Conservation (phyloP, 257 asterid species). For the Przewalskia tangutica region DNA sequence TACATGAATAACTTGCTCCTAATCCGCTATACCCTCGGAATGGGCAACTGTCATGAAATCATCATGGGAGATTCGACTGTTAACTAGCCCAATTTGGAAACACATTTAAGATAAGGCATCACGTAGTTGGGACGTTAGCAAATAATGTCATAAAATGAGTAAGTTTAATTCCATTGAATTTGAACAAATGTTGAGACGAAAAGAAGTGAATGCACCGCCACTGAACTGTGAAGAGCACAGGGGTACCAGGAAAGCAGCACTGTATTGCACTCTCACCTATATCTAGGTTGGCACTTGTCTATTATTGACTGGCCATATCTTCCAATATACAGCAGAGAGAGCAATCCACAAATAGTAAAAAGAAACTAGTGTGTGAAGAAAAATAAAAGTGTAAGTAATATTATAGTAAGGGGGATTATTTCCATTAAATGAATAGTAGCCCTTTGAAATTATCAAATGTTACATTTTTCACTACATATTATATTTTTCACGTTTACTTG, state of each 20-base stretch:
- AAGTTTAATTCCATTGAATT: neutral
- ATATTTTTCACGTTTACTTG: no score
- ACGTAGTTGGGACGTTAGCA: neutral
- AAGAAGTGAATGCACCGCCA: slow-evolving; percentile 6
- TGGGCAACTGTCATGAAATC: neutral
- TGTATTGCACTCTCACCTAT: neutral
- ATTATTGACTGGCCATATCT: slow-evolving; percentile 5
- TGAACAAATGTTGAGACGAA: neutral
- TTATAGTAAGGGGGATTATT: no score
- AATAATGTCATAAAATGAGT: neutral
- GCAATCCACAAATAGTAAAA: no score
- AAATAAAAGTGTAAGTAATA: no score
- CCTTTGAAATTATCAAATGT: no score
- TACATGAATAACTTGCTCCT: no score
- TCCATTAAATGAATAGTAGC: no score
- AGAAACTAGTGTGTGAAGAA: no score
- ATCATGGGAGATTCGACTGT: neutral
- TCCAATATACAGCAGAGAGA: no score
- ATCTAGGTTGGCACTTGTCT: slow-evolving; percentile 15
- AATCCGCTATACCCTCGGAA: no score
- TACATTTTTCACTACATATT: no score
- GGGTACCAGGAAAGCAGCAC: neutral
- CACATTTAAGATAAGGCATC: neutral
- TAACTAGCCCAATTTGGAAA: no score
- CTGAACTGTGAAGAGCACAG: neutral